Conservation (phyloP, 805 yeast species). For the Saturnispora zaruensis region DNA sequence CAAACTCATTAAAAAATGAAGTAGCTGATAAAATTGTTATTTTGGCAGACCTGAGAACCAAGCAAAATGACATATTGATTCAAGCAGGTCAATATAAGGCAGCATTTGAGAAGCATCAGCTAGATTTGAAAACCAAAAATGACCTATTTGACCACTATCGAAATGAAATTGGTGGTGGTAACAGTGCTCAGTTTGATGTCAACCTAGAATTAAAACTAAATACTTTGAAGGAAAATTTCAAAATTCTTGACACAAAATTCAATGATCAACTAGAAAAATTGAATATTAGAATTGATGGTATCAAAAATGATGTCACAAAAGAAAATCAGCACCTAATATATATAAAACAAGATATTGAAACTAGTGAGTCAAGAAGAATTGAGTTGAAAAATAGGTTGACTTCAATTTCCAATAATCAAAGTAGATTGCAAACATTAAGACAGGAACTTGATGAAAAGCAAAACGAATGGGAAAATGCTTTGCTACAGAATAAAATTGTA, state of each 20-base stretch:
- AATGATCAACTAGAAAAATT: constrained; percentile 12
- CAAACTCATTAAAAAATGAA: constrained; percentile 11
- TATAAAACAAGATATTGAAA: constrained; percentile 32
- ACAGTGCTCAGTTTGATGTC: constrained; percentile 8
- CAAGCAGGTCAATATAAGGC: constrained; percentile 48
- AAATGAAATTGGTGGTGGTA: constrained; percentile 3
- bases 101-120: constrained; percentile 19
- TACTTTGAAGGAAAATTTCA: constrained; percentile 4
- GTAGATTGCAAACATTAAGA: constrained; percentile 39
- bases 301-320: constrained; percentile 31
- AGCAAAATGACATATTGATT: constrained; percentile 33
- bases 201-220: constrained; percentile 13
- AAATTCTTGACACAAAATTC: constrained; percentile 3
- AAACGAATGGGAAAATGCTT: constrained; percentile 27
- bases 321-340: constrained; percentile 38
- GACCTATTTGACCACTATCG: constrained; percentile 10
- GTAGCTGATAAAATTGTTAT: constrained; percentile 14
- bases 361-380: constrained; percentile 29
- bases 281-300: constrained; percentile 13
- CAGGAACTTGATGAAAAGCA: constrained; percentile 33
- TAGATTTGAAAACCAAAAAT: constrained; percentile 14
- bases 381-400: constrained; percentile 33
- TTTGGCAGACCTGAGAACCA: constrained; percentile 22
- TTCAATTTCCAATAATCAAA: constrained; percentile 34
- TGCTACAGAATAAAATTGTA: constrained; percentile 23